A percentile compares a stretch with the other conserved stretches of the same genome.
These are phyloP conservation scores for Fusarium austroafricanum DNA, from an alignment of 2,329 filamentous ascomycete species.

Conservation along the genomic window DNA sequence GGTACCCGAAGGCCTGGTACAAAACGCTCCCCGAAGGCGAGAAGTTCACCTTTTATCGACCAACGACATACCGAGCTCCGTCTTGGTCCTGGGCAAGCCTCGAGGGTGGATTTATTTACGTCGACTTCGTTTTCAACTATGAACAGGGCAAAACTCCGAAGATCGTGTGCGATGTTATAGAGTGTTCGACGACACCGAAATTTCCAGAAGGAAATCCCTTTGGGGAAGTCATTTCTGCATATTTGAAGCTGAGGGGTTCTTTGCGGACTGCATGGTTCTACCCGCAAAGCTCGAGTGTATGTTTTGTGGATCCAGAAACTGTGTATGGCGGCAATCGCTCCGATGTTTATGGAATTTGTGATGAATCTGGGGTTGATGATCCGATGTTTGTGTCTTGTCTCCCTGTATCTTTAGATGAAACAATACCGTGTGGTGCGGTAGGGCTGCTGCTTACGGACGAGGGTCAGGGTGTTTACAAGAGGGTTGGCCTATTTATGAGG, in stretches of 20 bases:
- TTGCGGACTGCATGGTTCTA: background rate
- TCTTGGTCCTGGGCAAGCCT: constrained; percentile 1
- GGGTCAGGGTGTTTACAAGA: accelerated
- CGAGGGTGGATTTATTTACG: background rate
- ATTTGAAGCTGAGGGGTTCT: background rate
- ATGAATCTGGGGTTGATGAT: background rate
- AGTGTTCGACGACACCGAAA: background rate
- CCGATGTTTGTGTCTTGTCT: background rate
- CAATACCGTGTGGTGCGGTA: too few relatives aligned
- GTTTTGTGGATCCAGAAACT: background rate
- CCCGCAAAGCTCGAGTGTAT: background rate
- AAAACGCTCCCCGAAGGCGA: background rate
- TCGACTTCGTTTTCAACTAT: background rate
- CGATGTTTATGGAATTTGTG: background rate
- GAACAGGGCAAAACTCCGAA: too few relatives aligned
- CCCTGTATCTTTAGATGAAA: background rate
- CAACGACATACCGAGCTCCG: background rate
- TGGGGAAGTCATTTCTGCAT: background rate
- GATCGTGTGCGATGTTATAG: background rate
- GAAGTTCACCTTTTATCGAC: background rate
- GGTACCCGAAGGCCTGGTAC: background rate
- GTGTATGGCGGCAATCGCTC: background rate
- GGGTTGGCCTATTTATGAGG: background rate
- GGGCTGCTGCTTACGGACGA: background rate
- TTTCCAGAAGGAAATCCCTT: accelerated